These are phyloP conservation scores for Acacia confusa DNA, from an alignment of 306 rosid genomes.

Conservation along the genomic window DNA sequence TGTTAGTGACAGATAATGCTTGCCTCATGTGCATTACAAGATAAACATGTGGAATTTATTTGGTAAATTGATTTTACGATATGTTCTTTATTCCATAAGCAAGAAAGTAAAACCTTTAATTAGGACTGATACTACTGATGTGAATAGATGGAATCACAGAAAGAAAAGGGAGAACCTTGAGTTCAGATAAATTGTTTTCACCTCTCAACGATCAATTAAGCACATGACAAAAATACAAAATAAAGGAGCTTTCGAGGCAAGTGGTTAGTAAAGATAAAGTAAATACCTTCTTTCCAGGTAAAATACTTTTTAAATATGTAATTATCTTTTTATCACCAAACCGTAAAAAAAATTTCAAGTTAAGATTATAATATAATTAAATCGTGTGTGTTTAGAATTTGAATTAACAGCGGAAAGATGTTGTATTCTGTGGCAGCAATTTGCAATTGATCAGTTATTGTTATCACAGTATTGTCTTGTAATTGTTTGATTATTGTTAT, in stretches of 20 bases:
- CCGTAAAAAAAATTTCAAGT: background rate
- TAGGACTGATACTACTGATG: background rate
- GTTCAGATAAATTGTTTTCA: background rate
- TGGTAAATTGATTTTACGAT: background rate
- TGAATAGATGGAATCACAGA: background rate
- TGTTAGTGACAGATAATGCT: no score
- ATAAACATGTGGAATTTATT: background rate
- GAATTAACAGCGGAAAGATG: no score
- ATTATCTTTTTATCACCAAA: background rate
- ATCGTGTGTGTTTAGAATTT: background rate
- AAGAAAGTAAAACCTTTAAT: background rate
- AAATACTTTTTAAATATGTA: background rate
- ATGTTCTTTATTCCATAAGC: background rate
- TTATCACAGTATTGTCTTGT: no score
- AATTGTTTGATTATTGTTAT: no score
- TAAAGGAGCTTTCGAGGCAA: background rate
- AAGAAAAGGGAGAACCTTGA: background rate
- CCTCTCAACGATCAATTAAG: background rate
- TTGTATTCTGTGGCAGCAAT: no score
- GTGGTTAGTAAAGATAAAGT: background rate
- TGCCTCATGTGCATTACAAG: slow-evolving; percentile 2
- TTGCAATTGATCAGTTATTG: no score
- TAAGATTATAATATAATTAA: background rate
- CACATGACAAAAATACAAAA: background rate
- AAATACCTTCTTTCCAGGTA: background rate